Conservation (phyloP, 2,329 filamentous ascomycete species). For the Aspergillus sp. region DNA sequence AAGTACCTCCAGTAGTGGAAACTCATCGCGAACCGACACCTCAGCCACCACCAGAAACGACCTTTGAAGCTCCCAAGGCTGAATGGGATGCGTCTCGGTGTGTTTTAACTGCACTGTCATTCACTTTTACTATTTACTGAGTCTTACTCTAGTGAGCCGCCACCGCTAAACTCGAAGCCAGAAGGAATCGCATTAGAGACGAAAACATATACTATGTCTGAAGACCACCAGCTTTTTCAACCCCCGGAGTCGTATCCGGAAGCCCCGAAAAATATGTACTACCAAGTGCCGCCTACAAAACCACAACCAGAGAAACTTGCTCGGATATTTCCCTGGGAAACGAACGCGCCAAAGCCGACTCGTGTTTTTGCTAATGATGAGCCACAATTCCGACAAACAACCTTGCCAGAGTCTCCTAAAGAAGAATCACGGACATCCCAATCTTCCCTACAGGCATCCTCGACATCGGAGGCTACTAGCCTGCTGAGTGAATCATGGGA, state of each 20-base stretch:
- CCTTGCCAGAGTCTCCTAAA: conserved; percentile 16
- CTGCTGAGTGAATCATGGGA: conserved; percentile 66
- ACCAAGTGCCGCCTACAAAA: conserved; percentile 68
- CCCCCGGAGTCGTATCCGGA: conserved; percentile 78
- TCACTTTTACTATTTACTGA: conserved; percentile 27
- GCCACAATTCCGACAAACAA: conserved; percentile 8
- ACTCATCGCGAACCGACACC: conserved; percentile 48
- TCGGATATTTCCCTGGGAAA: conserved; percentile 92
- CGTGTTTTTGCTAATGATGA: conserved; percentile 50
- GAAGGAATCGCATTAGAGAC: conserved; percentile 84
- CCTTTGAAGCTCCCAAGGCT: conserved; percentile 61
- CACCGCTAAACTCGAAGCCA: conserved; percentile 70
- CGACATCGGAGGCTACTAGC: conserved; percentile 32
- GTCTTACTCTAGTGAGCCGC: conserved; percentile 57
- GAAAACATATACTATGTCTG: conserved; percentile 81
- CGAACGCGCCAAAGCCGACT: conserved; percentile 63
- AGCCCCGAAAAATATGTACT: conserved; percentile 87
- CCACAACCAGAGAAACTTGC: conserved; percentile 64
- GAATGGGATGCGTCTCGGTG: conserved; percentile 68
- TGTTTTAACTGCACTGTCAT: conserved; percentile 31
- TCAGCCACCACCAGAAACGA: conserved; percentile 22
- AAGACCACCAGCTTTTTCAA: conserved; percentile 73
- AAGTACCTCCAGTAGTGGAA: conserved; percentile 50
- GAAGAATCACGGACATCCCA: conserved; percentile 23
- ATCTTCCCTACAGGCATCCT: conserved; percentile 16